Conservation (phyloP, 495 filamentous ascomycete genomes). For the Podospora comata region DNA sequence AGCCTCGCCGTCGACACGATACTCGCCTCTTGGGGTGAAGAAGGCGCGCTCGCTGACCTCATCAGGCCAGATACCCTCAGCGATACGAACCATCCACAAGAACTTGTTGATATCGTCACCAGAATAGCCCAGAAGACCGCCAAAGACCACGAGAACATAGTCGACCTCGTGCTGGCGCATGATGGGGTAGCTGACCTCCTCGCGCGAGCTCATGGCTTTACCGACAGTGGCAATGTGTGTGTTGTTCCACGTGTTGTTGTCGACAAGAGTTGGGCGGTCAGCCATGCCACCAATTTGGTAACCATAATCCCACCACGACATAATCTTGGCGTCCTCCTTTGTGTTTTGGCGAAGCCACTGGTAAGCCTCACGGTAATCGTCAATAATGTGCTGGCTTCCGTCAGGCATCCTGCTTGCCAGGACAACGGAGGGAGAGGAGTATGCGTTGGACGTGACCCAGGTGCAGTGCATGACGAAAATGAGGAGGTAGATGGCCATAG, state of each 20-base stretch:
- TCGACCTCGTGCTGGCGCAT: constrained; percentile 98
- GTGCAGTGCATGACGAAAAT: constrained; percentile 97
- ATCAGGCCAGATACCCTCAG: constrained; percentile 98
- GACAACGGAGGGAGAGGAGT: constrained; percentile 96
- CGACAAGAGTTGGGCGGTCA: constrained; percentile 92
- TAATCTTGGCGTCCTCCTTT: constrained; percentile 89
- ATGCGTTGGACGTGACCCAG: constrained; percentile 98
- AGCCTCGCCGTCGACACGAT: constrained; percentile 87
- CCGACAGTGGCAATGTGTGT: constrained; percentile 99
- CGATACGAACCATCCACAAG: constrained; percentile 99
- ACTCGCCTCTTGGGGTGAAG: constrained; percentile 94
- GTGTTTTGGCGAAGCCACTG: constrained; percentile 99
- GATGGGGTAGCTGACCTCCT: constrained; percentile 98
- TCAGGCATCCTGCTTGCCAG: constrained; percentile 89
- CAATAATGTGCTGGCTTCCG: constrained; percentile 96
- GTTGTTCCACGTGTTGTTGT: constrained; percentile 99
- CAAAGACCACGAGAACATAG: constrained; percentile 96
- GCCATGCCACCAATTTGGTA: constrained; percentile 99
- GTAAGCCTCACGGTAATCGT: constrained; percentile 99
- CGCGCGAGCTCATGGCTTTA: constrained; percentile 96
- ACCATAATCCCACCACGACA: constrained; percentile 99
- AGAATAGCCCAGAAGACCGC: constrained; percentile 95
- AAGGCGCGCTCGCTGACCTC: constrained; percentile 97
- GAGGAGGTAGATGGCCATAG: constrained; percentile 75
- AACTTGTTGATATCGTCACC: constrained; percentile 99